These are phyloP conservation scores for Agrostemma githago DNA, from an alignment of 148 eudicot genomes.

Conservation along the genomic window DNA sequence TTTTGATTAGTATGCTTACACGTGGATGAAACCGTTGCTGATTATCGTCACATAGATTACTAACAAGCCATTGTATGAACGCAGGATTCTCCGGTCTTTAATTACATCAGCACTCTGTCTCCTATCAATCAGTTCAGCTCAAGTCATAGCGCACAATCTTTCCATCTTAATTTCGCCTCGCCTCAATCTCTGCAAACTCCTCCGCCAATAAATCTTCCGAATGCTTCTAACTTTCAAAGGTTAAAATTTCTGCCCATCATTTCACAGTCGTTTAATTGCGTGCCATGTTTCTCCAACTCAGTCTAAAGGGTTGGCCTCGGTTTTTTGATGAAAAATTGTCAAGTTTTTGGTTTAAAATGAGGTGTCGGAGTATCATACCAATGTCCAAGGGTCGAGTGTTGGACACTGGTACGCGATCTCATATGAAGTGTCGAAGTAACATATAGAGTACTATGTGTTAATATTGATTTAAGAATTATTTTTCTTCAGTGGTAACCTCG, in stretches of 20 bases:
- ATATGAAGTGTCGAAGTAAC: no score
- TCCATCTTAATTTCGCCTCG: slow-evolving; percentile 35
- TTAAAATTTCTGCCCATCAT: background rate
- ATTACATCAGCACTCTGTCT: slow-evolving; percentile 45
- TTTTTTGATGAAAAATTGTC: no score
- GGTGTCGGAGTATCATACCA: no score
- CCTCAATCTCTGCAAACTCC: slow-evolving; percentile 32
- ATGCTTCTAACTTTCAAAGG: slow-evolving; percentile 22
- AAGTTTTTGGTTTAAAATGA: no score
- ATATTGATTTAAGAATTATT: background rate
- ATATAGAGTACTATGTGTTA: no score
- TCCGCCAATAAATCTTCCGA: slow-evolving; percentile 16
- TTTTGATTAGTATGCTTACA: background rate
- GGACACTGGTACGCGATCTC: no score
- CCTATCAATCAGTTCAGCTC: slow-evolving; percentile 36
- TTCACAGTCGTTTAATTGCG: background rate
- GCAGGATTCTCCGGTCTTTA: slow-evolving; percentile 55
- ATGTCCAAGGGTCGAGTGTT: no score
- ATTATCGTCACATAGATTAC: background rate
- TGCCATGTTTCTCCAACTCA: no score
- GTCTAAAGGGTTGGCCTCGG: no score
- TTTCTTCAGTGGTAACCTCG: slow-evolving; percentile 16
- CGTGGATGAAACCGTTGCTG: no score
- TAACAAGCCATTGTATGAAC: slow-evolving; percentile 2
- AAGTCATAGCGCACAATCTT: slow-evolving; percentile 24